Evolutionary conservation across 2,329 filamentous ascomycete species (phyloP).

Genomic region (Rugonectria rugulosa): DNA sequence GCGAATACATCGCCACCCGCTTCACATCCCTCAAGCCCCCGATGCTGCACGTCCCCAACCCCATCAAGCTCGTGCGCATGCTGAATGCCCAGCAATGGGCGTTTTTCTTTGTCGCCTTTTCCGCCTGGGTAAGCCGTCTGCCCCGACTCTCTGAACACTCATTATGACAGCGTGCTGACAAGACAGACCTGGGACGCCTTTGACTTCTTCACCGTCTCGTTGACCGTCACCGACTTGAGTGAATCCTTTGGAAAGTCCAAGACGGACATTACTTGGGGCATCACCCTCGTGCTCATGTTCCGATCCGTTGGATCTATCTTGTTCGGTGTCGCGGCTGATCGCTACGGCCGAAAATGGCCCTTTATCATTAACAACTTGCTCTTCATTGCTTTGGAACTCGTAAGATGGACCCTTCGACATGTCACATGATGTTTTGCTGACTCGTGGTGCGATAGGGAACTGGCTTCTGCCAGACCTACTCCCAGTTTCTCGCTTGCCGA

Average conservation of each 20-base stretch:
- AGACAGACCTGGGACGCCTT: slow-evolving; percentile 68
- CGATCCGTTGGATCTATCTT: slow-evolving; percentile 62
- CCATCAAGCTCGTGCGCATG: slow-evolving; percentile 57
- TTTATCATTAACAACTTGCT: slow-evolving; percentile 79
- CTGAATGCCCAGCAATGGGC: slow-evolving; percentile 60
- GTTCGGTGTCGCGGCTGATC: slow-evolving; percentile 63
- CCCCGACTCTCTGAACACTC: too few relatives aligned
- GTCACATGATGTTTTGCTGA: too few relatives aligned
- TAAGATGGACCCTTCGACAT: slow-evolving; percentile 49
- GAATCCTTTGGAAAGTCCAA: slow-evolving; percentile 61
- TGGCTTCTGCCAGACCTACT: slow-evolving; percentile 72
- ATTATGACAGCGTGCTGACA: not conserved
- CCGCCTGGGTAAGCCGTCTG: slow-evolving; percentile 59
- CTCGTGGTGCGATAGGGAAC: slow-evolving; percentile 55
- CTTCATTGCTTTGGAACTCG: slow-evolving; percentile 75
- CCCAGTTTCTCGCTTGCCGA: slow-evolving; percentile 76
- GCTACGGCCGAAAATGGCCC: slow-evolving; percentile 72
- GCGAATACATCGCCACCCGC: slow-evolving; percentile 59
- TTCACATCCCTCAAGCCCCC: slow-evolving; percentile 64
- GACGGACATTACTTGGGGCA: slow-evolving; percentile 69
- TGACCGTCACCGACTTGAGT: slow-evolving; percentile 63
- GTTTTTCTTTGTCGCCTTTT: slow-evolving; percentile 63
- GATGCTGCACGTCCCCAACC: slow-evolving; percentile 62
- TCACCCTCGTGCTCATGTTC: slow-evolving; percentile 69
- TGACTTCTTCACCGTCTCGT: slow-evolving; percentile 71